A percentile compares a stretch with the other conserved stretches of the same genome.
These are phyloP conservation scores for Platanthera zijinensis DNA, from an alignment of 106 monocot species.

Conservation along the genomic window DNA sequence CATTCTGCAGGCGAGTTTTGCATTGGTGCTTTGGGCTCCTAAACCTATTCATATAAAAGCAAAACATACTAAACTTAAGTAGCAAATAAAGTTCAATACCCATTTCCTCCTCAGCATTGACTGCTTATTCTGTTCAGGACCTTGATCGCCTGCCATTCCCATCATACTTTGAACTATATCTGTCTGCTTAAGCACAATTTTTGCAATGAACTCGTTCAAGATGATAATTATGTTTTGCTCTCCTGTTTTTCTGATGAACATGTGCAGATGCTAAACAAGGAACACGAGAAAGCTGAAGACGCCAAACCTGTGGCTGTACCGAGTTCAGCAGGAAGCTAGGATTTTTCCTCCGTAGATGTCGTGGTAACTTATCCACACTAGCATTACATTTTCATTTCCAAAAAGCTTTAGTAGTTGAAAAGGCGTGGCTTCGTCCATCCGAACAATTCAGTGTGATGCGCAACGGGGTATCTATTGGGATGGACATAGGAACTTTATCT, in stretches of 20 bases:
- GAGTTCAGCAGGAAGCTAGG: constrained; percentile 4
- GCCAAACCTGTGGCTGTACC: constrained; percentile 41
- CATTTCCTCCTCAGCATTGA: neutral
- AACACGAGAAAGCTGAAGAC: constrained; percentile 96
- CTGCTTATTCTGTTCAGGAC: too few species aligned
- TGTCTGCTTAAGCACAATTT: neutral
- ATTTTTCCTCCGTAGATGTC: neutral
- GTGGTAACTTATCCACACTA: neutral
- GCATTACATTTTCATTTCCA: neutral
- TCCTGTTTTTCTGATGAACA: neutral
- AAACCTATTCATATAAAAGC: too few species aligned
- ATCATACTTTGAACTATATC: neutral
- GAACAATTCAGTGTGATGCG: neutral
- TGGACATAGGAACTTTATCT: neutral
- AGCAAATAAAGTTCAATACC: neutral
- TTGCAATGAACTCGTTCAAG: neutral
- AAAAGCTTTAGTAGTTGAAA: neutral
- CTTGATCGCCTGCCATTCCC: neutral
- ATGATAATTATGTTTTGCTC: neutral
- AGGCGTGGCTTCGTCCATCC: neutral
- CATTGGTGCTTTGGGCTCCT: too few species aligned
- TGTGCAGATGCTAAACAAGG: constrained; percentile 89
- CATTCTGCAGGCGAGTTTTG: too few species aligned
- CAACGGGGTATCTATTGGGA: neutral
- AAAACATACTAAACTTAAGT: too few species aligned